A percentile compares a stretch with the other conserved stretches of the same genome.
Evolutionary conservation across 352 stramenopile species (phyloP).

Genomic region (Halophytophthora polymorphica): DNA sequence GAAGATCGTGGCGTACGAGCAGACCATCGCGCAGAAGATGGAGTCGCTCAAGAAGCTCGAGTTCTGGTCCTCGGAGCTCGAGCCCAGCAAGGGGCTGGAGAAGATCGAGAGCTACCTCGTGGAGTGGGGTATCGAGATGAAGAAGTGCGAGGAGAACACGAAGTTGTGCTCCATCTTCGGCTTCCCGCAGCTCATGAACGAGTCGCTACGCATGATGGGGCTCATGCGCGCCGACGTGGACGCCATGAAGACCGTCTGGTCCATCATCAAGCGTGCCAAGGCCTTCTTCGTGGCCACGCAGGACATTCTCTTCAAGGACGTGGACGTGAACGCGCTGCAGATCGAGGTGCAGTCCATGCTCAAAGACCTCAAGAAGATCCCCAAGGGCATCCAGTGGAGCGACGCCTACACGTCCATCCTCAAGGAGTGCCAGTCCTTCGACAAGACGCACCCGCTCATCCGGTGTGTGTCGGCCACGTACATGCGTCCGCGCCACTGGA

Average conservation of each 20-base stretch:
- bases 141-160: constrained; percentile 89
- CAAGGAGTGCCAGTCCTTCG: constrained; percentile 75
- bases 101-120: constrained; percentile 83
- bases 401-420: constrained; percentile 88
- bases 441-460: constrained; percentile 83
- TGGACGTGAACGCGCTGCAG: constrained; percentile 93
- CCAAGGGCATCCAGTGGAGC: constrained; percentile 92
- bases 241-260: constrained; percentile 76
- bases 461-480: constrained; percentile 74
- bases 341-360: constrained; percentile 92
- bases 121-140: constrained; percentile 88
- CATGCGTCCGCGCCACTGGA: constrained; percentile 95
- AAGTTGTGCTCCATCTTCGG: constrained; percentile 93
- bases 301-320: constrained; percentile 88
- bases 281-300: constrained; percentile 64
- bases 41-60: constrained; percentile 79
- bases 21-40: constrained; percentile 81
- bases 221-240: constrained; percentile 83
- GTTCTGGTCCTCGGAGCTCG: constrained; percentile 81
- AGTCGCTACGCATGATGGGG: constrained; percentile 83
- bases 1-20: constrained; percentile 92
- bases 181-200: constrained; percentile 92
- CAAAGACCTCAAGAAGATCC: constrained; percentile 92
- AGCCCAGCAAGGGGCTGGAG: constrained; percentile 75
- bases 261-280: constrained; percentile 75